Evolutionary conservation across 352 stramenopile genomes (phyloP), one percentile per base, ranked within the genome.

Genomic region (Phytophthora citricola): DNA sequence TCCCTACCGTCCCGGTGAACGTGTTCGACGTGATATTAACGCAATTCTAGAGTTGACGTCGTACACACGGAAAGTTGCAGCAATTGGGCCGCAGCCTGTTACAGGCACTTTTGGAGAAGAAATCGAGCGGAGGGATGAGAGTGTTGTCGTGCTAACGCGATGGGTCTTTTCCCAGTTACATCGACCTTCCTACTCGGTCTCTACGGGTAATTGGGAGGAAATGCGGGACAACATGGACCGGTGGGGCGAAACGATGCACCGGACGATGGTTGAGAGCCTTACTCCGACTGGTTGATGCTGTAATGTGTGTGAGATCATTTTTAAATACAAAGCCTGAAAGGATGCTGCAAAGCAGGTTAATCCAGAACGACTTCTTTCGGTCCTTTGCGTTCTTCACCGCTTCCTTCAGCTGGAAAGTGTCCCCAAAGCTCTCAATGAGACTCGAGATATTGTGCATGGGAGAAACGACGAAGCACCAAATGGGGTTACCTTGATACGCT

Each of bases 161-260:
- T 78, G 64, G 69, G 55, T 70, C 4, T 77, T 70, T 50, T 75
- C 72, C 27, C 63, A 75, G 34, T 29, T 76, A 29, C 51, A 75
- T 34, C 64, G 58, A 31, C 68, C 72, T 8, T 58, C 36, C 3
- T 79, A 75, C 48, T 47, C 56, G n/a, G 52, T 79, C 2, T 61
- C 63, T 20, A 54, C 53, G 2, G 17, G 22, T 4, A 63, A 51
- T 14, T 77, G 68, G 72, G 60, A 79, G 22, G 72, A 79, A 32
- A 65, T 76, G 51, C 54, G 59, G 8, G 59, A 75, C 27, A 74
- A 77, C 39, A 72, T 79, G 59, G 68, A 75, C 47, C 64, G 72
- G 5, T 79, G 72, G 72, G 72, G 68, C 26, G 64, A 74, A 59
- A 71, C 61, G 17, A 73, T 77, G 64, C 58, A 70, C 39, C 58